Evolutionary conservation across 352 stramenopile genomes (phyloP), one percentile per base, ranked within the genome.

Genomic region (Phytopythium ostracodes): DNA sequence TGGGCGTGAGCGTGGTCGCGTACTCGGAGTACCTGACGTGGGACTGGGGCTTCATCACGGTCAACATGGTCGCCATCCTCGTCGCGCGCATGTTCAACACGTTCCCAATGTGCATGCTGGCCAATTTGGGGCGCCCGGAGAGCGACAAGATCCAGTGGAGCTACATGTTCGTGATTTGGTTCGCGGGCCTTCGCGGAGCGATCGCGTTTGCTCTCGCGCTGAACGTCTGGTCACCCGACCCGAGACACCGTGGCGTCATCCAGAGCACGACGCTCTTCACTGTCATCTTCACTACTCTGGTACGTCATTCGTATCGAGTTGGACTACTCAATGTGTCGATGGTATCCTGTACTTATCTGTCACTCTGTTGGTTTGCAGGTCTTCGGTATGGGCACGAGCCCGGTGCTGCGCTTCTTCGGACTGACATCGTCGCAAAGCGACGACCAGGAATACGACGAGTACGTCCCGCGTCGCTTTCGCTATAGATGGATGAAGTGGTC

Each of bases 131-230:
- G 10, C 82, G 86, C 38, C 68, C 73, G 2, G 71, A 79, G 69
- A 55, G 63, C 54, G 75, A 91, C 64, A 80, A 87, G 68, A 92
- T 92, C 63, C 80, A 78, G 31, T 83, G 68, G 66, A 90, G 79
- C 57, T 77, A 88, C 67, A 92, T 92, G 82, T 79, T 89, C n/a
- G 82, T 92, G 12, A 90, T 98, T 59, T 98, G 89, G 88, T 98
- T 98, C 68, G 87, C 89, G 40, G 94, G 94, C 2, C 73, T 98
- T 36, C 87, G 94, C 43, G 94, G 94, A n/a, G 92, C 94, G 24
- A 95, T 98, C 27, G 90, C 92, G 17, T 98, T 97, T 66, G 89
- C 90, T 17, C 81, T 95, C 12, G 83, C 81, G 42, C 62, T 92
- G 22, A 92, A 92, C 52, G 81, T 92, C 9, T 87, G 70, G 52